phyloP scores from a whole-genome alignment of 768 basidiomycete genomes.

The Serendipita sp. region DNA sequence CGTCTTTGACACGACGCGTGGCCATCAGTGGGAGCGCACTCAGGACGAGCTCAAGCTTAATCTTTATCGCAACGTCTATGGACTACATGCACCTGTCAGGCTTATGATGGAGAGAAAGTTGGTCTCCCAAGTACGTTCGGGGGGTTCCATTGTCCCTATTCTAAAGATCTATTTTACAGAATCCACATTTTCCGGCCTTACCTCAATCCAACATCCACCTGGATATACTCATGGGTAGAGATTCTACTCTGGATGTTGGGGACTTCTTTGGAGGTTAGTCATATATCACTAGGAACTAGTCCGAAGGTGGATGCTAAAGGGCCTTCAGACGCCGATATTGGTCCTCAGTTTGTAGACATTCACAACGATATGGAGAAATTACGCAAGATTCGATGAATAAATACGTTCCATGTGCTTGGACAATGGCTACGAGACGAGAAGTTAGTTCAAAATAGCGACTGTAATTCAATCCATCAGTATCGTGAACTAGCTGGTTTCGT shows the following conservation, averaged over 20 bases:
- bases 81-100: constrained; percentile 78
- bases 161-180: constrained; percentile 25
- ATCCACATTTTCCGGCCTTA: constrained; percentile 47
- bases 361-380: constrained; percentile 57
- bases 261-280: constrained; percentile 64
- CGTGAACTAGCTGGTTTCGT: no score
- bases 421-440: no score
- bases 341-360: constrained; percentile 31
- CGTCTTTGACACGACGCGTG: neutral
- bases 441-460: no score
- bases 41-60: constrained; percentile 78
- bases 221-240: constrained; percentile 86
- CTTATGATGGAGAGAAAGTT: constrained; percentile 88
- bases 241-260: constrained; percentile 59
- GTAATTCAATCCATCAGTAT: no score
- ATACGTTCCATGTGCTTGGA: no score
- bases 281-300: neutral
- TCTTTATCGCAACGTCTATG: constrained; percentile 68
- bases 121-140: constrained; percentile 48
- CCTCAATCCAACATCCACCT: constrained; percentile 66
- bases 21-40: constrained; percentile 74
- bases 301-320: neutral
- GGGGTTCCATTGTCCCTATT: neutral
- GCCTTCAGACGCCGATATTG: constrained; percentile 35
- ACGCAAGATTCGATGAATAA: constrained; percentile 21